These are phyloP conservation scores for Ophiostoma montium DNA, from an alignment of 2,329 filamentous ascomycete genomes.

Conservation along the genomic window DNA sequence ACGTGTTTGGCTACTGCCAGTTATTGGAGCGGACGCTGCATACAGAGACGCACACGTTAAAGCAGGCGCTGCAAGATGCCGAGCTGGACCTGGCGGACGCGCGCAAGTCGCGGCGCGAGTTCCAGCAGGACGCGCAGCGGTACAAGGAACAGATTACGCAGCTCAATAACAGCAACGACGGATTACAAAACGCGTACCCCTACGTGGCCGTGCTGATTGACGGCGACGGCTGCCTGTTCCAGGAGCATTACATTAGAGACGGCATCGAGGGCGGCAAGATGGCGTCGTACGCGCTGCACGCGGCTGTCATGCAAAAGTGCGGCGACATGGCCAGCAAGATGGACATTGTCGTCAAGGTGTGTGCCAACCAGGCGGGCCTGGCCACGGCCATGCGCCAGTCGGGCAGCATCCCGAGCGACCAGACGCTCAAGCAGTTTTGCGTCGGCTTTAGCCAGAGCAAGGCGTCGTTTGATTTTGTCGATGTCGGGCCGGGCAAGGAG, in stretches of 20 bases:
- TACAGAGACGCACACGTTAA: constrained; percentile 30
- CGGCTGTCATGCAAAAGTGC: constrained; percentile 33
- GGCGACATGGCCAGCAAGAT: constrained; percentile 34
- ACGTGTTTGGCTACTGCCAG: constrained; percentile 33
- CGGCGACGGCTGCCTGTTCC: constrained; percentile 50
- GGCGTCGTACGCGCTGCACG: constrained; percentile 35
- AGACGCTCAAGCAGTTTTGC: constrained; percentile 41
- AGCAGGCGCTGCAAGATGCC: constrained; percentile 27
- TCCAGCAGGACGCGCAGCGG: constrained; percentile 33
- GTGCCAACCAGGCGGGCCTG: constrained; percentile 39
- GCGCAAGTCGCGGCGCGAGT: constrained; percentile 31
- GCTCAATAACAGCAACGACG: constrained; percentile 25
- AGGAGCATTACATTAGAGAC: constrained; percentile 37
- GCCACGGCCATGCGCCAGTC: constrained; percentile 34
- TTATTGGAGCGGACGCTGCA: constrained; percentile 28
- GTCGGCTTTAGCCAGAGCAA: constrained; percentile 45
- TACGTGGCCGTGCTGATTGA: constrained; percentile 50
- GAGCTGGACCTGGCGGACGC: constrained; percentile 37
- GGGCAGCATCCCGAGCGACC: constrained; percentile 29
- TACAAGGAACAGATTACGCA: constrained; percentile 23
- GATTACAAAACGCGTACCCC: constrained; percentile 37
- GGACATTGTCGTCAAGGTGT: constrained; percentile 41
- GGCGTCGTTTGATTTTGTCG: constrained; percentile 48
- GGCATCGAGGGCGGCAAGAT: constrained; percentile 41
- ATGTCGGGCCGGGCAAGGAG: constrained; percentile 46